These are phyloP conservation scores for Somion occarium DNA, from an alignment of 1,284 basidiomycete species.

Conservation along the genomic window DNA sequence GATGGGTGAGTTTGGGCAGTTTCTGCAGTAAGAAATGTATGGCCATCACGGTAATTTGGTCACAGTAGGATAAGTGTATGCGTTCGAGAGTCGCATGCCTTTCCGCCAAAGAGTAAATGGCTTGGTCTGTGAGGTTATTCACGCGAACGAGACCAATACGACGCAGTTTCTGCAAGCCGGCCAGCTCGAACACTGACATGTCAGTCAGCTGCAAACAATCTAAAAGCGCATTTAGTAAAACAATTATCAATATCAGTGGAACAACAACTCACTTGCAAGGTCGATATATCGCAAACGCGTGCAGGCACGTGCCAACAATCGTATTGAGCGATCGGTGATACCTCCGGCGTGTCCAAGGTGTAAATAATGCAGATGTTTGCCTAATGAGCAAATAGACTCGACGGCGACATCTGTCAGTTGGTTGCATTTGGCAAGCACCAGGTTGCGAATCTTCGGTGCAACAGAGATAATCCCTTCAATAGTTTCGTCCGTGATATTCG, in stretches of 20 bases:
- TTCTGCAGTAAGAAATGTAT: slow-evolving; percentile 89
- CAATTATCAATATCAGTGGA: slow-evolving; percentile 9
- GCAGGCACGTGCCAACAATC: slow-evolving; percentile 80
- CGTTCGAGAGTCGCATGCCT: slow-evolving; percentile 85
- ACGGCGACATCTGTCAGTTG: slow-evolving; percentile 84
- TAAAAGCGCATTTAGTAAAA: slow-evolving; percentile 26
- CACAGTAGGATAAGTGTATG: slow-evolving; percentile 96
- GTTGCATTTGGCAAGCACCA: slow-evolving; percentile 90
- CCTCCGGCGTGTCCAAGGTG: slow-evolving; percentile 90
- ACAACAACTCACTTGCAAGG: slow-evolving; percentile 76
- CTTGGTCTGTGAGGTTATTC: slow-evolving; percentile 88
- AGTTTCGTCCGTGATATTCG: slow-evolving; percentile 80
- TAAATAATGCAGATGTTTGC: slow-evolving; percentile 91
- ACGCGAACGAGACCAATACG: slow-evolving; percentile 95
- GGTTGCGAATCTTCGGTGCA: slow-evolving; percentile 87
- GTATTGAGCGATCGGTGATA: slow-evolving; percentile 90
- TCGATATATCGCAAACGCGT: slow-evolving; percentile 96
- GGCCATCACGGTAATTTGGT: slow-evolving; percentile 89
- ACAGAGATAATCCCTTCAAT: slow-evolving; percentile 87
- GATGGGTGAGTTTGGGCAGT: slow-evolving; percentile 86
- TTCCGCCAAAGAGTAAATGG: slow-evolving; percentile 83
- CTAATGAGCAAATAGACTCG: slow-evolving; percentile 82
- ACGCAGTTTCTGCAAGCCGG: slow-evolving; percentile 85
- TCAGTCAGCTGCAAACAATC: slow-evolving; percentile 90
- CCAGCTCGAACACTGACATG: slow-evolving; percentile 89